Base-by-base conservation (phyloP, 2,329 filamentous ascomycete species). In the Aspergillus fijiensis region DNA sequence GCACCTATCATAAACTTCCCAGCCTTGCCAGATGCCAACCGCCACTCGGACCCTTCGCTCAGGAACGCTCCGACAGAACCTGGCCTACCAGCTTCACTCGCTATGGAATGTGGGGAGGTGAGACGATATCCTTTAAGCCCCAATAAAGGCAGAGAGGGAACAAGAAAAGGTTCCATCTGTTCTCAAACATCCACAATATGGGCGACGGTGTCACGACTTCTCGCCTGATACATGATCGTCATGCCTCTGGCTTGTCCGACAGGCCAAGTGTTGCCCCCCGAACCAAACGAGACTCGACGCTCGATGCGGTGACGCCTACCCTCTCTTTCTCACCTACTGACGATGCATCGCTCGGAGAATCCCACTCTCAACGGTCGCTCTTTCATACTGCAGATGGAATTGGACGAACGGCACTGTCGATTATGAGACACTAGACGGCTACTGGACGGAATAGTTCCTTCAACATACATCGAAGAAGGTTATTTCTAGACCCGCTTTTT, bases 11-110 rank as follows among this genome's bases (percentile, higher is more conserved):
- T 57, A 61, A 55, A 49, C 55, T 57, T 52, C 21, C 58, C 57
- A 25, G 48, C 27, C 55, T 57, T 56, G 42, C 33, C 55, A 60
- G 49, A 62, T 63, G 52, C 58, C 57, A 61, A 47, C 55, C 59
- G 51, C 63, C 59, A 54, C 61, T 60, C 49, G 56, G 59, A 51
- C 63, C 54, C 57, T 59, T 51, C 25, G 60, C 53, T 57, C 63
- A 62, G 59, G 64, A 66, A 64, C 67, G 65, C 64, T 64, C 51
- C 60, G 59, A 60, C 60, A 45, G 49, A 31, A 58, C 51, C 42
- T 57, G 56, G 51, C 61, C 57, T 58, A 63, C 56, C 51, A 56
- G 54, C 35, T 21, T 63, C 61, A 27, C 21, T 33, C 48, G 21
- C 51, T 23, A 25, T 60, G 61, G 63, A 62, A 64, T 64, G 63